Evolutionary conservation across 2,329 filamentous ascomycete species (phyloP).

Genomic region (Colletotrichum sp.): DNA sequence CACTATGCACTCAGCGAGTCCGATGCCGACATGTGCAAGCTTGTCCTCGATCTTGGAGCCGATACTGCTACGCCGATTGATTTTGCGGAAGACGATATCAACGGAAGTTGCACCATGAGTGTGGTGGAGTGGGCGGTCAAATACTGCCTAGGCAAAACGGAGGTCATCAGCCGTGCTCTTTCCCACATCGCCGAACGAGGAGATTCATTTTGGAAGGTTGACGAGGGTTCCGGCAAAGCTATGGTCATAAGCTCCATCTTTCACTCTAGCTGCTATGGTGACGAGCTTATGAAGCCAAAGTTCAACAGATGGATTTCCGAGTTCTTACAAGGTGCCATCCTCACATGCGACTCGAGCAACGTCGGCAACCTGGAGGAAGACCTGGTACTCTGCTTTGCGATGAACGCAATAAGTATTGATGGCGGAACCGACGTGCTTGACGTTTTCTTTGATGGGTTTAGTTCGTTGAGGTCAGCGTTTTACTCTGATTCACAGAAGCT

Average conservation of each 20-base stretch:
- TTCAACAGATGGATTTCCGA: neutral
- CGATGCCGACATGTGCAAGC: neutral
- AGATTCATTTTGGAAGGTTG: neutral
- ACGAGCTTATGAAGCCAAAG: accelerated
- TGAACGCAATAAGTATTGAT: accelerated
- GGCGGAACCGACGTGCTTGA: neutral
- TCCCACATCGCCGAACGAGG: neutral
- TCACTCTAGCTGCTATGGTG: accelerated
- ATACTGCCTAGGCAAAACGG: accelerated
- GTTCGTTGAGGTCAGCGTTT: accelerated
- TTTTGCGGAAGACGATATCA: accelerated
- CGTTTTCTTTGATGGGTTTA: accelerated
- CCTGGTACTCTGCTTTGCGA: accelerated
- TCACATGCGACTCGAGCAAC: neutral
- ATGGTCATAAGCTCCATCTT: neutral
- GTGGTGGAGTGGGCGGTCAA: neutral
- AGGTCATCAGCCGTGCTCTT: neutral
- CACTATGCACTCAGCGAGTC: neutral
- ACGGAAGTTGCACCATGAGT: neutral
- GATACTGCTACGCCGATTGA: accelerated
- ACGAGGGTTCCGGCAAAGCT: accelerated
- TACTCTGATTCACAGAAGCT: neutral
- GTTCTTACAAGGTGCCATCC: neutral
- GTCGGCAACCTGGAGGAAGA: accelerated
- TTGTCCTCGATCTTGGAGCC: accelerated